Base-by-base conservation (phyloP, 148 eudicot species). In the Polygonum maritimum region DNA sequence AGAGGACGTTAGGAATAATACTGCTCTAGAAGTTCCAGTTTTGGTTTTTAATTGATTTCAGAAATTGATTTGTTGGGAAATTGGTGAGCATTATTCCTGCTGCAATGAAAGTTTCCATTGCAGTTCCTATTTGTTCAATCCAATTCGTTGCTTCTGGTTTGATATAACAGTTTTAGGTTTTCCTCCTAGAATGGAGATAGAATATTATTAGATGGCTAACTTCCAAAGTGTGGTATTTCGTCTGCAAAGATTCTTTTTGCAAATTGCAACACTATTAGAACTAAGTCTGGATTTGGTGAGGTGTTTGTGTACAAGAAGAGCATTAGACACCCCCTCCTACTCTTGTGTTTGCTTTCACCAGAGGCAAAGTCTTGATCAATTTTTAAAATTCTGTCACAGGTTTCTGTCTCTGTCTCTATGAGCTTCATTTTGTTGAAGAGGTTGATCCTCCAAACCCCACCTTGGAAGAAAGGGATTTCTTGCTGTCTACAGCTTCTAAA, bases 381-480 rank as follows among this genome's bases (percentile, higher is more conserved):
- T 18, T 54, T 2, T n/a, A 54, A 54, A 8, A 18, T 58, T 60
- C 6, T 31, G 2, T 60, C 39, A 26, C 69, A 60, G 26, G 8
- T 19, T 22, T 54, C 12, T 19, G 36, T 26, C 69, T 60, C 33
- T 60, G 15, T 60, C 67, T 26, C 36, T 60, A 1, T 11, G 38
- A 60, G 67, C 15, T 31, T 26, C 35, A 11, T 67, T 14, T 60
- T 22, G 31, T 57, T 10, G 36, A 22, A 26, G 67, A 60, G 67
- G 22, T n/a, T 16, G 19, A 52, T 18, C 58, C 58, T n/a, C 21
- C 58, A 54, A 54, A 54, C 58, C 58, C 21, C 21, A 18, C 21
- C 39, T 67, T 38, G 44, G 71, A 67, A 67, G 71, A 67, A 67
- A 67, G 71, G 71, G 71, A 67, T 67, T 65, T 67, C 71, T 67